A percentile compares a stretch with the other conserved stretches of the same genome.
Evolutionary conservation across 2,329 filamentous ascomycete species (phyloP).

Genomic region (Nakataea oryzae): DNA sequence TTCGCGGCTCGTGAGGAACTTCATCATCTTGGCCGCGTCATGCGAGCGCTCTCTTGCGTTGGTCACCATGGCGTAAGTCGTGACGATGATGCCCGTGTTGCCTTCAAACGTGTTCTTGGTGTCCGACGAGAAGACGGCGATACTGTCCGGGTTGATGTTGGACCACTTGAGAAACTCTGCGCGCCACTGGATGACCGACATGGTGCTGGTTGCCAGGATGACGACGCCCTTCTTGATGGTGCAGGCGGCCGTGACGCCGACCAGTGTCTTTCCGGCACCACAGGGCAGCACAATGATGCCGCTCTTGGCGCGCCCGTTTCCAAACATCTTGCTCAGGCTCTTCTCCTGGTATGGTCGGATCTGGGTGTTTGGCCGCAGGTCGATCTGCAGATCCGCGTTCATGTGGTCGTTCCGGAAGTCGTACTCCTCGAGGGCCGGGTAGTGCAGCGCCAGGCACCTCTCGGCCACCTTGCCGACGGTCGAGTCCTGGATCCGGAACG

Average conservation of each 20-base stretch:
- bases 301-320: slow-evolving; percentile 86
- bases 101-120: slow-evolving; percentile 71
- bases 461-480: slow-evolving; percentile 78
- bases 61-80: slow-evolving; percentile 93
- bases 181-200: slow-evolving; percentile 91
- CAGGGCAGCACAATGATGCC: slow-evolving; percentile 91
- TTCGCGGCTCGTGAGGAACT: slow-evolving; percentile 76
- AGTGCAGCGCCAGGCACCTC: slow-evolving; percentile 70
- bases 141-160: slow-evolving; percentile 78
- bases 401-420: slow-evolving; percentile 81
- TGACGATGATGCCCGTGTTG: slow-evolving; percentile 86
- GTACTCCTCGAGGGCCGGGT: slow-evolving; percentile 85
- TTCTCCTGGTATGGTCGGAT: slow-evolving; percentile 92
- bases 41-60: slow-evolving; percentile 73
- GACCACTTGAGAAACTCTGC: slow-evolving; percentile 94
- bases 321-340: slow-evolving; percentile 96
- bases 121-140: slow-evolving; percentile 88
- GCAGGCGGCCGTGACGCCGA: slow-evolving; percentile 88
- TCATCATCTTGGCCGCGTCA: slow-evolving; percentile 91
- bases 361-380: slow-evolving; percentile 72
- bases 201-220: slow-evolving; percentile 85
- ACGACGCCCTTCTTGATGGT: slow-evolving; percentile 92
- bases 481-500: slow-evolving; percentile 75
- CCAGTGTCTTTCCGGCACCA: slow-evolving; percentile 85
- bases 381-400: slow-evolving; percentile 83